phyloP scores from a whole-genome alignment of 2,329 filamentous ascomycete genomes.

The Aspergillus fischeri region DNA sequence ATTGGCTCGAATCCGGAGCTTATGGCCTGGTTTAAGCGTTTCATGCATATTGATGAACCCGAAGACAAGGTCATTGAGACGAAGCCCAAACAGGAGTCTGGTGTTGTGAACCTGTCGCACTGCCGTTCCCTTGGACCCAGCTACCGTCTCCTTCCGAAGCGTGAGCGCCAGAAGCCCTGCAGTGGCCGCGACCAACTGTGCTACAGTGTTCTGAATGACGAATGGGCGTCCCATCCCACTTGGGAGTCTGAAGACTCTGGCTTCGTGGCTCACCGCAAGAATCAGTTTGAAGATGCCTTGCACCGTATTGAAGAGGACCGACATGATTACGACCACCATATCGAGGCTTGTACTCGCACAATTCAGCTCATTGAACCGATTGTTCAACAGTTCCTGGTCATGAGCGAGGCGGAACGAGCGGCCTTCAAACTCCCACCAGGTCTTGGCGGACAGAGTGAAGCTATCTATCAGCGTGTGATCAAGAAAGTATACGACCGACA shows the following conservation, averaged over 20 bases:
- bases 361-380: constrained; percentile 95
- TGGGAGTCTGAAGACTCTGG: constrained; percentile 98
- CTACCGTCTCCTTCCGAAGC: constrained; percentile 85
- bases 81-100: constrained; percentile 65
- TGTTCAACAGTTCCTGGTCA: constrained; percentile 79
- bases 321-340: constrained; percentile 98
- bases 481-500: constrained; percentile 95
- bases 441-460: constrained; percentile 87
- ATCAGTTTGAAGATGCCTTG: constrained; percentile 86
- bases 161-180: constrained; percentile 86
- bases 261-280: constrained; percentile 96
- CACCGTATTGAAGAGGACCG: constrained; percentile 97
- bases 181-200: constrained; percentile 94
- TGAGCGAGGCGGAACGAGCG: constrained; percentile 68
- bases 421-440: constrained; percentile 76
- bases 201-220: constrained; percentile 87
- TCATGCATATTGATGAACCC: constrained; percentile 69
- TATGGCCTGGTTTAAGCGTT: constrained; percentile 81
- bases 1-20: constrained; percentile 85
- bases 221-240: constrained; percentile 97
- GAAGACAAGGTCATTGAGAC: constrained; percentile 77
- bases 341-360: constrained; percentile 89
- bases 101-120: constrained; percentile 87
- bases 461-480: constrained; percentile 93
- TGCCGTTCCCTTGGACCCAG: constrained; percentile 94